A percentile compares a stretch with the other conserved stretches of the same genome.
Evolutionary conservation across 2,329 filamentous ascomycete genomes (phyloP).

Genomic region (Pestalotiopsis sp.): DNA sequence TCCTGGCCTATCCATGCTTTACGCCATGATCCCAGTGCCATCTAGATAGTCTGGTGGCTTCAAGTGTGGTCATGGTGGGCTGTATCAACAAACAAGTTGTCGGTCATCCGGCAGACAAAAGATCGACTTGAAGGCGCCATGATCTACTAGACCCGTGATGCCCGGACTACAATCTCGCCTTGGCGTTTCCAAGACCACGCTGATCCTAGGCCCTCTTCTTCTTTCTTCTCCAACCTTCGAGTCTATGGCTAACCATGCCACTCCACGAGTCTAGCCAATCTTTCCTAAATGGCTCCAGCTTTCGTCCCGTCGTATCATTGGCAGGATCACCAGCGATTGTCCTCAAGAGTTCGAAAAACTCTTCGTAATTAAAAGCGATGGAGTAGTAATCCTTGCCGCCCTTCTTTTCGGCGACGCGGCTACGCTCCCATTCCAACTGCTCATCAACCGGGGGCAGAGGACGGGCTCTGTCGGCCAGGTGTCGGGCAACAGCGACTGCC

Average conservation of each 20-base stretch:
- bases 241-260: constrained; percentile 29
- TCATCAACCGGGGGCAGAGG: constrained; percentile 26
- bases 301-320: constrained; percentile 35
- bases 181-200: constrained; percentile 11
- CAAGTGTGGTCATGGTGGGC: too few relatives aligned
- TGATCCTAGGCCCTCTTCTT: constrained; percentile 27
- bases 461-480: constrained; percentile 31
- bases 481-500: constrained; percentile 35
- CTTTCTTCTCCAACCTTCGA: constrained; percentile 27
- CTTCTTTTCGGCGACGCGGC: constrained; percentile 25
- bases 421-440: constrained; percentile 32
- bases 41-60: too few relatives aligned
- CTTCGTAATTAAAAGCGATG: constrained; percentile 31
- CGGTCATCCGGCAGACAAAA: too few relatives aligned
- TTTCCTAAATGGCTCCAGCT: constrained; percentile 41
- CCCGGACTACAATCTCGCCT: constrained; percentile 19
- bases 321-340: constrained; percentile 41
- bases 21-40: too few relatives aligned
- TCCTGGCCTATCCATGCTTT: too few relatives aligned
- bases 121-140: too few relatives aligned
- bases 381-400: constrained; percentile 35
- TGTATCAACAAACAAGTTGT: too few relatives aligned
- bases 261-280: constrained; percentile 35
- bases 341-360: constrained; percentile 40
- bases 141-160: neutral